Percentiles rank a stretch among this genome's conserved stretches.
Evolutionary conservation across 169 alveolate genomes (phyloP).

Genomic region (Plasmodium knowlesi): DNA sequence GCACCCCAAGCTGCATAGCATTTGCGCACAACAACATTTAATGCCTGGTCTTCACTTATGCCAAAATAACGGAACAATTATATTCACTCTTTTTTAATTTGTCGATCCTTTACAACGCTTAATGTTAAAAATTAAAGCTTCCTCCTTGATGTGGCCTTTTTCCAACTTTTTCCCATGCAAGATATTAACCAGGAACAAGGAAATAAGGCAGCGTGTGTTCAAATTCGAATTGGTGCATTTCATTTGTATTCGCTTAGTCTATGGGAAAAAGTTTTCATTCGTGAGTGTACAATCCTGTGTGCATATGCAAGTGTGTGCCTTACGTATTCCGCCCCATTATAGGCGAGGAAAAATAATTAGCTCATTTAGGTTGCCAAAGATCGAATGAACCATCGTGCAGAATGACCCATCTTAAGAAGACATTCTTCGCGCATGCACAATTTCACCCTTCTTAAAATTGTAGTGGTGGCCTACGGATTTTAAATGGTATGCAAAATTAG

Average conservation of each 20-base stretch:
- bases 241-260: neutral
- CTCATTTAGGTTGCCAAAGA: neutral
- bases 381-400: neutral
- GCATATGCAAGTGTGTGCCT: neutral
- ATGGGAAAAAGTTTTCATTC: neutral
- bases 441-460: constrained; percentile 55
- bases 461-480: constrained; percentile 21
- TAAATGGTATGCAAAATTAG: neutral
- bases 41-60: neutral
- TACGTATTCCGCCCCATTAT: neutral
- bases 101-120: neutral
- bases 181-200: neutral
- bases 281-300: neutral
- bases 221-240: neutral
- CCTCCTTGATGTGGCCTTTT: neutral
- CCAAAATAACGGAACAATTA: neutral
- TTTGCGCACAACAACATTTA: neutral
- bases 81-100: neutral
- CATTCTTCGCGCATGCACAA: constrained; percentile 18
- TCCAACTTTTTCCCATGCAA: neutral
- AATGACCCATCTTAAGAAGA: neutral
- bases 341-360: neutral
- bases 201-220: neutral
- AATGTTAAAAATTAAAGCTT: neutral
- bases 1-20: neutral